These are phyloP conservation scores for Myrmaecium sp. DNA, from an alignment of 2,329 filamentous ascomycete genomes.

Conservation along the genomic window DNA sequence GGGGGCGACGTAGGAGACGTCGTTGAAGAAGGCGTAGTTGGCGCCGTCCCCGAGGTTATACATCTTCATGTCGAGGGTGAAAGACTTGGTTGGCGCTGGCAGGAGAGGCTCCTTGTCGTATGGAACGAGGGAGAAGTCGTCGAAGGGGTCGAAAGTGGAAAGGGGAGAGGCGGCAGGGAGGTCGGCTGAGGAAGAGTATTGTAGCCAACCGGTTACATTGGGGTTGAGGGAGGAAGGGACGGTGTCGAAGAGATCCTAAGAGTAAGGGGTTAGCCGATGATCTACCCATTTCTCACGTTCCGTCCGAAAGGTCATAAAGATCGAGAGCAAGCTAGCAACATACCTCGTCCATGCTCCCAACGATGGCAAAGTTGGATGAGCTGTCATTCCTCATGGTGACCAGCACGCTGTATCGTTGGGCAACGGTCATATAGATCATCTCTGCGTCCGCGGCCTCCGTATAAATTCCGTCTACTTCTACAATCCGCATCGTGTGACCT, in stretches of 20 bases:
- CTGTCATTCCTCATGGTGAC: conserved; percentile 42
- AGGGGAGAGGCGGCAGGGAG: conserved; percentile 36
- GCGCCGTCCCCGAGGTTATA: conserved; percentile 50
- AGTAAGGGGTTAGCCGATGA: conserved; percentile 4
- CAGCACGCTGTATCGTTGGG: conserved; percentile 54
- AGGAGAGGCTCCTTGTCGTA: conserved; percentile 46
- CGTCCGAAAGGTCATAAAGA: too few species aligned
- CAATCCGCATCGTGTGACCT: conserved; percentile 45
- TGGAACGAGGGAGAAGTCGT: conserved; percentile 58
- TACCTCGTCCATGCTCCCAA: conserved; percentile 31
- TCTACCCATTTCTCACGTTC: too few species aligned
- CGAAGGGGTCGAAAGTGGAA: conserved; percentile 48
- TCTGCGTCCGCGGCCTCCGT: conserved; percentile 42
- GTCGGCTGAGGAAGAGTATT: conserved; percentile 33
- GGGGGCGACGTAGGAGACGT: conserved; percentile 55
- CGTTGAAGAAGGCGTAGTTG: conserved; percentile 48
- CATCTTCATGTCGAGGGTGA: conserved; percentile 45
- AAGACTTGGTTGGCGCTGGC: conserved; percentile 42
- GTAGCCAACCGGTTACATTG: conserved; percentile 39
- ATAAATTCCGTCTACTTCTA: conserved; percentile 54
- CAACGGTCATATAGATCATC: conserved; percentile 49
- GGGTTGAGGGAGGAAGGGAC: conserved; percentile 52
- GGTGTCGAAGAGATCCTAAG: conserved; percentile 41
- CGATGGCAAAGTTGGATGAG: conserved; percentile 42
- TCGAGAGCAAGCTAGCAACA: too few species aligned